Conservation (phyloP, 2,329 filamentous ascomycete genomes). For the Phaeosphaeriaceae sp. region DNA sequence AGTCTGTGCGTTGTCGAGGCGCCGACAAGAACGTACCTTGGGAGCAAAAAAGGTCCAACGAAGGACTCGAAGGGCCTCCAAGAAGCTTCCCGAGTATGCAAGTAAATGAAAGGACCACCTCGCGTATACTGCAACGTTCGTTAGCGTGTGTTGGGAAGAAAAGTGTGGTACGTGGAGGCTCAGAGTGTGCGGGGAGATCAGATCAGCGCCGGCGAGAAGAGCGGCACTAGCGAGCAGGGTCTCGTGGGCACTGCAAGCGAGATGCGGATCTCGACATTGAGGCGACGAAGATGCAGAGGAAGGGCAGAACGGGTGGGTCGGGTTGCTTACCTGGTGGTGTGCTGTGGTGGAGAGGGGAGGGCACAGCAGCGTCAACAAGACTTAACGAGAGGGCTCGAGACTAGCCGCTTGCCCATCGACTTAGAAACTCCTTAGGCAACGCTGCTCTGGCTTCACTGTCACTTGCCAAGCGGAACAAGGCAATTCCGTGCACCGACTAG, state of each 20-base stretch:
- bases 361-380: neutral
- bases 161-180: neutral
- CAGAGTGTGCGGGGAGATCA: neutral
- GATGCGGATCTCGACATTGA: neutral
- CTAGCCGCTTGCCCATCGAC: neutral
- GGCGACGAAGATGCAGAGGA: neutral
- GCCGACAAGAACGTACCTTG: neutral
- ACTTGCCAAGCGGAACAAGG: neutral
- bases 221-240: neutral
- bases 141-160: neutral
- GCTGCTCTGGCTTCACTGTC: neutral
- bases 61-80: neutral
- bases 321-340: neutral
- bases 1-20: neutral
- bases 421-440: neutral
- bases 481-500: neutral
- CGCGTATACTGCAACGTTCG: neutral
- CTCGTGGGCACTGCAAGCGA: neutral
- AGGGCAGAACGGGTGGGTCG: neutral
- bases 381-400: neutral
- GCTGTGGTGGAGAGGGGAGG: neutral
- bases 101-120: neutral
- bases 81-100: neutral
- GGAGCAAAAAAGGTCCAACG: neutral
- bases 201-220: neutral